These are phyloP conservation scores for Epithemia pelagica DNA, from an alignment of 108 stramenopile genomes.

Conservation along the genomic window DNA sequence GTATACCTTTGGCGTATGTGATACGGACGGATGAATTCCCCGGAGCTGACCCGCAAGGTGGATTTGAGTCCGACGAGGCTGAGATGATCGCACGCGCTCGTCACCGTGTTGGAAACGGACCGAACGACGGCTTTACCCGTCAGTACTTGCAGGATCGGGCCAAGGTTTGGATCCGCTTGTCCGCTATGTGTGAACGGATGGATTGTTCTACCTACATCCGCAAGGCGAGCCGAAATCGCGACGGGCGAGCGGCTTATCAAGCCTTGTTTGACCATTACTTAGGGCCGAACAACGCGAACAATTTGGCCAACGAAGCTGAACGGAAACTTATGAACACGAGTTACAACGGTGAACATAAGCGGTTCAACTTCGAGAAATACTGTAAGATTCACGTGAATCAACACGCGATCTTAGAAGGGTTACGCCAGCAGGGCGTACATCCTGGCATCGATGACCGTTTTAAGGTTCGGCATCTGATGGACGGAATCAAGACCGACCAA, in stretches of 20 bases:
- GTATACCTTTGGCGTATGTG: not conserved
- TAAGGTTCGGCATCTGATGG: not conserved
- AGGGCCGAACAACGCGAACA: not conserved
- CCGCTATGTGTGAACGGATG: not conserved
- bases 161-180: not conserved
- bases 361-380: not conserved
- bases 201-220: not conserved
- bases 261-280: not conserved
- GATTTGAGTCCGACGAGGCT: not conserved
- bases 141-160: not conserved
- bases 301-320: not conserved
- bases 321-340: not conserved
- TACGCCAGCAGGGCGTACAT: not conserved
- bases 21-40: not conserved
- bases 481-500: not conserved
- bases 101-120: not conserved
- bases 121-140: not conserved
- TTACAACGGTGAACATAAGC: not conserved
- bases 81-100: not conserved
- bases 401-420: not conserved
- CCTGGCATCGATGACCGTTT: not conserved
- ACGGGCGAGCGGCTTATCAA: not conserved
- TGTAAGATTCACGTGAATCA: not conserved
- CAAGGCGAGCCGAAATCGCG: not conserved
- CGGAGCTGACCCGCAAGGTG: not conserved